Base-by-base conservation (phyloP, 2,329 filamentous ascomycete species). In the Knufia fluminis region DNA sequence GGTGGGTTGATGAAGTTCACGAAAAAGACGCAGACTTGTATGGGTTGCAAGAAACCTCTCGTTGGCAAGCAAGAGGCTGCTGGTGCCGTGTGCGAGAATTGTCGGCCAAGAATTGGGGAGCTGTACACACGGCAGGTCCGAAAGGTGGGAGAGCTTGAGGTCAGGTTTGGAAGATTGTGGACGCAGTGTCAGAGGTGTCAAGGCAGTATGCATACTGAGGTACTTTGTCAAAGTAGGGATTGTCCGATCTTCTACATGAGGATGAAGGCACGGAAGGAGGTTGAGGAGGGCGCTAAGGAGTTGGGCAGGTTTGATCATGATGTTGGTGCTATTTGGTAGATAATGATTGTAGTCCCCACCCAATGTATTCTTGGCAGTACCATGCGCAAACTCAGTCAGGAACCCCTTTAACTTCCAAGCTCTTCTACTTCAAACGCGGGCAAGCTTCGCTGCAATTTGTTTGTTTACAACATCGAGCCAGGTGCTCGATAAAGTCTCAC, bases 171-270 rank as follows among this genome's bases (percentile, higher is more conserved):
- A 4, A 76, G 92, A 45, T 75, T 98, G 46, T 98, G 92, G 92
- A 98, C 92, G 43, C 92, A 98, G 68, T 98, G 92, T 66, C 92
- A 98, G 71, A 77, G 92, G 36, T 98, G 92, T 66, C 92, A 98
- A 71, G 92, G 90, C 48, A 96, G 89, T 71, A 85, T 98, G 78
- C 92, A 98, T 70, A 92, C 88, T 66, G 92, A 98, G 68, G 94
- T 98, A 48, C 97, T 98, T 59, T 98, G 92, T 72, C 90, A 85
- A 55, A 91, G 85, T 65, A 86, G 89, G 66, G 92, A 98, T 72
- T 98, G 92, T 64, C 92, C 92, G 1, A 98, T 98, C 62, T 98
- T 98, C 68, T 98, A 98, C 68, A 98, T 98, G 92, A 82, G 92
- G 3, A 98, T 98, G 92, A 98, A 98, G 76, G 91, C 91, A 26